phyloP scores from a whole-genome alignment of 192 early-diverging fungal species.

The Thamnidium elegans region DNA sequence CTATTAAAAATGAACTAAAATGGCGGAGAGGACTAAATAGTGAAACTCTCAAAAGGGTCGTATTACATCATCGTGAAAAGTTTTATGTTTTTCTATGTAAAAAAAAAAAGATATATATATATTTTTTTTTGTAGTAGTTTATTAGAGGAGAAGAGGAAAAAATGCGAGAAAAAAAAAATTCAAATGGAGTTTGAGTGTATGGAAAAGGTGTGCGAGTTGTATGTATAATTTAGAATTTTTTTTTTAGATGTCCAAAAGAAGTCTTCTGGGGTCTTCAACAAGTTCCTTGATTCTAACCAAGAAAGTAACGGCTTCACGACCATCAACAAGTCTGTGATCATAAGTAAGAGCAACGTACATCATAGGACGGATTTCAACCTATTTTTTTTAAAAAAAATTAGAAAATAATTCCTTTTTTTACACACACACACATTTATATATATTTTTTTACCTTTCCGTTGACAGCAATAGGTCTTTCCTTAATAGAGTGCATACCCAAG shows the following conservation, averaged over 20 bases:
- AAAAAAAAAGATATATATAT: too few relatives aligned
- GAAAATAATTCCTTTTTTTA: neutral
- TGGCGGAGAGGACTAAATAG: too few relatives aligned
- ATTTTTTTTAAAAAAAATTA: neutral
- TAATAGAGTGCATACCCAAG: slow-evolving; percentile 97
- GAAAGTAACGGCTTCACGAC: slow-evolving; percentile 98
- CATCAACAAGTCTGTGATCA: slow-evolving; percentile 98
- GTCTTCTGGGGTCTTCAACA: slow-evolving; percentile 92
- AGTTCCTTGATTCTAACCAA: slow-evolving; percentile 95
- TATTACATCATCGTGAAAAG: too few relatives aligned
- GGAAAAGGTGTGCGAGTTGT: too few relatives aligned
- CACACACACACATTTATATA: neutral
- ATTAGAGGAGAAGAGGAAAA: too few relatives aligned
- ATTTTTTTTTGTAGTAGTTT: too few relatives aligned
- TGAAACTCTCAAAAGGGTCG: too few relatives aligned
- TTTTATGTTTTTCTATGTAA: too few relatives aligned
- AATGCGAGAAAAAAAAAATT: too few relatives aligned
- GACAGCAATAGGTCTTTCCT: slow-evolving; percentile 93
- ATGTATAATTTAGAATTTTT: too few relatives aligned
- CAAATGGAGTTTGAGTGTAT: too few relatives aligned
- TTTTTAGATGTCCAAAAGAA: slow-evolving; percentile 85
- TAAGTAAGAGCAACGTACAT: slow-evolving; percentile 99
- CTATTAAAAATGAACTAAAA: too few relatives aligned
- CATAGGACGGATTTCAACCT: slow-evolving; percentile 80
- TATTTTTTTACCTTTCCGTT: slow-evolving; percentile 74